Evolutionary conservation across 148 eudicot species (phyloP).

Genomic region (Vaccinium darrowii): DNA sequence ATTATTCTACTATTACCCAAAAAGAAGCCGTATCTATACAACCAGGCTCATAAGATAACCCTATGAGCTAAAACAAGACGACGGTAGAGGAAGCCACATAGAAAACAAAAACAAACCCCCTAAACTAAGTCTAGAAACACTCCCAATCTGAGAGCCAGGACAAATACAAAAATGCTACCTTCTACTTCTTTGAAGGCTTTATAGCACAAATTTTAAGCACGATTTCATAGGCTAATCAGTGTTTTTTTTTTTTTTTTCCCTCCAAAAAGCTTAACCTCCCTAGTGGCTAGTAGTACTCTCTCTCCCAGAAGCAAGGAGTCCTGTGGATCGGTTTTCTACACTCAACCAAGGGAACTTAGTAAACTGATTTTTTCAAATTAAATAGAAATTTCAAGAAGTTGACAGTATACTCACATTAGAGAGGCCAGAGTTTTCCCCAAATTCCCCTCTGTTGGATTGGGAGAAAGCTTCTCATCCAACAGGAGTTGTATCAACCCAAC

Average conservation of each 20-base stretch:
- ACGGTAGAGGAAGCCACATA: background rate
- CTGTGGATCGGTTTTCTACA: background rate
- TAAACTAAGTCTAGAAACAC: background rate
- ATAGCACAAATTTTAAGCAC: background rate
- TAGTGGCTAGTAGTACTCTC: background rate
- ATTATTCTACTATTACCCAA: background rate
- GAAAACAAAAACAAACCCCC: background rate
- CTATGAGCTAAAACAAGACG: background rate
- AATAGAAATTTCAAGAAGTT: background rate
- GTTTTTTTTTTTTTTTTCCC: too few relatives aligned
- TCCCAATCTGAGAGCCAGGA: background rate
- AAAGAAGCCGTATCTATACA: background rate
- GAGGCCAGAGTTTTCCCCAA: conserved; percentile 47
- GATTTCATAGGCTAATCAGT: background rate
- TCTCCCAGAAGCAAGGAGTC: background rate
- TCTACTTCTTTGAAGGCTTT: background rate
- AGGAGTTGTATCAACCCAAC: conserved; percentile 69
- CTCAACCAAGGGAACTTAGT: background rate
- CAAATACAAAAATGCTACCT: conserved; percentile 1
- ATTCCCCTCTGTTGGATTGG: conserved; percentile 27
- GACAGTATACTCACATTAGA: conserved; percentile 43
- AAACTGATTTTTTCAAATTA: background rate
- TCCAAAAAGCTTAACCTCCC: background rate
- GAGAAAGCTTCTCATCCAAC: conserved; percentile 48
- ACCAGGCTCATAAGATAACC: background rate